A percentile compares a stretch with the other conserved stretches of the same genome.
Conservation (phyloP, 768 basidiomycete species). For the Amanita jacksonii region DNA sequence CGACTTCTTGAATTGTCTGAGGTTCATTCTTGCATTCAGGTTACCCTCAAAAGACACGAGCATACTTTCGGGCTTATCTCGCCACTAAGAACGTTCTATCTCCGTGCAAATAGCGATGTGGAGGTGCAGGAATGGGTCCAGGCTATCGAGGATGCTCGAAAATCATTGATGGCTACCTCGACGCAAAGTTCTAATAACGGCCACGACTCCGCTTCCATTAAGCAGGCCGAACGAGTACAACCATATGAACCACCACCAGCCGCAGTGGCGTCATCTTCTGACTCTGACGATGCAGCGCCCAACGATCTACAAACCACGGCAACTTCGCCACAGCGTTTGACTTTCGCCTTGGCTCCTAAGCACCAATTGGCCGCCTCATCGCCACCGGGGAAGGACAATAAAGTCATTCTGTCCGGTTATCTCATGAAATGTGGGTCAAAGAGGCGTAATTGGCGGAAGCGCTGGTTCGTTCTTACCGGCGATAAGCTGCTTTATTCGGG, state of each 20-base stretch:
- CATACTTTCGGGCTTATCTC: slow-evolving; percentile 92
- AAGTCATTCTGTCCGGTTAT: slow-evolving; percentile 81
- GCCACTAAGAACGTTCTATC: slow-evolving; percentile 81
- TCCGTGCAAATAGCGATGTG: slow-evolving; percentile 63
- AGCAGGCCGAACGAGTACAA: slow-evolving; percentile 31
- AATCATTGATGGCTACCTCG: slow-evolving; percentile 51
- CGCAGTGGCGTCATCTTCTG: slow-evolving; percentile 60
- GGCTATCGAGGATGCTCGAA: slow-evolving; percentile 70
- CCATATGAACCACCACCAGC: slow-evolving; percentile 31
- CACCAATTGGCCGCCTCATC: slow-evolving; percentile 34
- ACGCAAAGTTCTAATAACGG: slow-evolving; percentile 45
- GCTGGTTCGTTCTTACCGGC: slow-evolving; percentile 93
- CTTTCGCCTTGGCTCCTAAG: slow-evolving; percentile 31
- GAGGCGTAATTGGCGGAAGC: slow-evolving; percentile 89
- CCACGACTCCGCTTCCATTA: slow-evolving; percentile 43
- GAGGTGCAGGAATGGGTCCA: slow-evolving; percentile 80
- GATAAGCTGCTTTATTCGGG: slow-evolving; percentile 83
- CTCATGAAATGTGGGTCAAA: slow-evolving; percentile 95
- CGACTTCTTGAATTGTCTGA: slow-evolving; percentile 80
- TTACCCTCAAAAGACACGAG: slow-evolving; percentile 80
- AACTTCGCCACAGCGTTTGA: slow-evolving; percentile 35
- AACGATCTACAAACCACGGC: slow-evolving; percentile 15
- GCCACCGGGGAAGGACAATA: slow-evolving; percentile 32
- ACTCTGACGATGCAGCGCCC: slow-evolving; percentile 65
- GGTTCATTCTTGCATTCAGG: slow-evolving; percentile 82